Evolutionary conservation across 345 rosid species (phyloP).

Genomic region (Toxicodendron radicans): DNA sequence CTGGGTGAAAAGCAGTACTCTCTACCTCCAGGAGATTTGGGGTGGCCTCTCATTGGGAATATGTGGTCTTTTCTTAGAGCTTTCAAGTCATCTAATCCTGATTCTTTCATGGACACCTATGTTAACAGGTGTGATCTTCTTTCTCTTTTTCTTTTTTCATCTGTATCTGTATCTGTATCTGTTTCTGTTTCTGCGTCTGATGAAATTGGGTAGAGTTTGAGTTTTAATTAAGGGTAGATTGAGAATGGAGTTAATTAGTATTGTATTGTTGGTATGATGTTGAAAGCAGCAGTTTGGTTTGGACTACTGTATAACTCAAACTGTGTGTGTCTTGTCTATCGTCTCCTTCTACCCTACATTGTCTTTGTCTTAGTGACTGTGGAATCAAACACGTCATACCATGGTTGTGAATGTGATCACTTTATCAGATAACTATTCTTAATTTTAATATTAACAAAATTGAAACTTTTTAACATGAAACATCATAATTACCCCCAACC

Average conservation of each 20-base stretch:
- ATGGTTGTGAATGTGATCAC: not conserved
- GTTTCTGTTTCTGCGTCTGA: too few species aligned
- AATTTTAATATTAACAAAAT: not conserved
- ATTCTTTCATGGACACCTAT: constrained; percentile 53
- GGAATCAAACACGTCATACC: constrained; percentile 5
- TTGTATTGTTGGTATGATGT: too few species aligned
- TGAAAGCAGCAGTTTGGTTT: too few species aligned
- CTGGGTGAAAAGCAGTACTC: constrained; percentile 47
- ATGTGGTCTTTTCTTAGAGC: constrained; percentile 86
- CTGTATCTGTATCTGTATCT: not conserved
- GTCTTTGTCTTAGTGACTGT: not conserved
- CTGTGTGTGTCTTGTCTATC: too few species aligned
- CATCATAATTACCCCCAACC: too few species aligned
- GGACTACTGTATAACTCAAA: too few species aligned
- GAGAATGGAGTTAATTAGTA: too few species aligned
- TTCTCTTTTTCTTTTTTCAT: not conserved
- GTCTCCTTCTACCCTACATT: too few species aligned
- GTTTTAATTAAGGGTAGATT: too few species aligned
- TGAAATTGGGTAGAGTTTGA: too few species aligned
- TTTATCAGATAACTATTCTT: too few species aligned
- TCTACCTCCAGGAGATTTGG: constrained; percentile 85
- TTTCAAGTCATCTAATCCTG: constrained; percentile 70
- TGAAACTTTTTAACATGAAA: not conserved
- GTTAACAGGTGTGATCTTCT: constrained; percentile 37
- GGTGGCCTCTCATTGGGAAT: constrained; percentile 86